Evolutionary conservation across 805 yeast genomes (phyloP), one percentile per base, ranked within the genome.

Genomic region (Yamadazyma phyllophila): DNA sequence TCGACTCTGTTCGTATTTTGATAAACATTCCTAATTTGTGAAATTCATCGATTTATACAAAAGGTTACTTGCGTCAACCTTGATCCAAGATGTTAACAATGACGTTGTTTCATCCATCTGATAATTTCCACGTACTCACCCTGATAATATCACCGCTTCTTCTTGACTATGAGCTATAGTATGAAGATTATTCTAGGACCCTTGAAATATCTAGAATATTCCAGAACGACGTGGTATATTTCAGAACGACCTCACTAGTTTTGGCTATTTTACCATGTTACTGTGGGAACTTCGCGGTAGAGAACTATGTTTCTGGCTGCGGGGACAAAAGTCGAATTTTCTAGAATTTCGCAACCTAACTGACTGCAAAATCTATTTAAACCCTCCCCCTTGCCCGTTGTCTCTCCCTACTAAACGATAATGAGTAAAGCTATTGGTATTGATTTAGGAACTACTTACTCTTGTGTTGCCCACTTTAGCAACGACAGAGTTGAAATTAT

Each of bases 401-500:
- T 36, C 36, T 12, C 26, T 7, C 26, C n/a, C 11, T 27, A 41
- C 12, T 14, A 9, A n/a, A 17, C 11, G 6, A 26, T 24, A n/a
- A 51, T 51, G 55, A 46, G 53, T 26, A 63, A 60, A 57, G 66
- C 67, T 52, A 58, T 88, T 56, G 96, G 98, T 79, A 92, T 92
- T 63, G 96, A 89, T 80, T 85, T 90, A 77, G 97, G 97, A 66
- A 91, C 98, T 54, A 91, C 98, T 5, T 91, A 91, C 80, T 91
- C 97, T 10, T 91, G 97, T 82, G 98, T 92, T 51, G 98, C 96
- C 62, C 64, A 60, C 39, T 61, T 56, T 45, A 51, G 71, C 41
- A 85, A 86, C 60, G 95, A 88, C 65, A 78, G 96, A 60, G 97
- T 91, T 49, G 97, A 92, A 65, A 91, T 91, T 63, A 82, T 91